These are phyloP conservation scores for Tephrocybe sp. DNA, from an alignment of 768 basidiomycete species.

Conservation along the genomic window DNA sequence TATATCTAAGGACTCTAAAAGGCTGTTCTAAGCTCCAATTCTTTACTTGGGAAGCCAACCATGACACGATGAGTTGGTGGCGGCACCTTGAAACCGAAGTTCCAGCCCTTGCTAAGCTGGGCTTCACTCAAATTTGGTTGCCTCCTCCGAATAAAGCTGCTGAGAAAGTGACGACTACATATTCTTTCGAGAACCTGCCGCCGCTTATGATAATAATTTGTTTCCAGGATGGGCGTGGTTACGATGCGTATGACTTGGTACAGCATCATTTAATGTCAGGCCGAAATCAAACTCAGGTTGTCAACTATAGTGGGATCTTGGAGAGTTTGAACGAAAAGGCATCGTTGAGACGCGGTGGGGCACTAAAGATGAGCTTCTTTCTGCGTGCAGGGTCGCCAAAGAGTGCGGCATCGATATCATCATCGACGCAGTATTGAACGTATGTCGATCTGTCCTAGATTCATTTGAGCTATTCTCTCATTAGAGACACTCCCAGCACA, in stretches of 20 bases:
- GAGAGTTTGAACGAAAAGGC: constrained; percentile 82
- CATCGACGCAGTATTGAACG: constrained; percentile 90
- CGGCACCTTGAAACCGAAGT: constrained; percentile 66
- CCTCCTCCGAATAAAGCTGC: constrained; percentile 84
- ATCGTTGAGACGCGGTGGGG: constrained; percentile 81
- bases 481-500: constrained; percentile 58
- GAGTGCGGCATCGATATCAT: constrained; percentile 71
- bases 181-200: background rate
- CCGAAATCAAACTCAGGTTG: too few relatives aligned
- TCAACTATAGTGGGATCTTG: constrained; percentile 89
- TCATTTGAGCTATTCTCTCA: constrained; percentile 10
- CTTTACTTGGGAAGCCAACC: constrained; percentile 77
- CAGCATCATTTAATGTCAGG: constrained; percentile 13
- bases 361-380: constrained; percentile 73
- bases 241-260: constrained; percentile 87
- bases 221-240: constrained; percentile 67
- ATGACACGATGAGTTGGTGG: constrained; percentile 76
- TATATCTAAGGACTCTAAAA: constrained; percentile 1
- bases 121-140: constrained; percentile 81
- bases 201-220: background rate
- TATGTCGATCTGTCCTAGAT: constrained; percentile 28
- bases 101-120: constrained; percentile 61
- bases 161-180: constrained; percentile 38
- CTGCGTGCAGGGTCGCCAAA: constrained; percentile 68
- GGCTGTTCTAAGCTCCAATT: constrained; percentile 63